A percentile compares a stretch with the other conserved stretches of the same genome.
Conservation (phyloP, 805 yeast species). For the Clavispora asparagi region DNA sequence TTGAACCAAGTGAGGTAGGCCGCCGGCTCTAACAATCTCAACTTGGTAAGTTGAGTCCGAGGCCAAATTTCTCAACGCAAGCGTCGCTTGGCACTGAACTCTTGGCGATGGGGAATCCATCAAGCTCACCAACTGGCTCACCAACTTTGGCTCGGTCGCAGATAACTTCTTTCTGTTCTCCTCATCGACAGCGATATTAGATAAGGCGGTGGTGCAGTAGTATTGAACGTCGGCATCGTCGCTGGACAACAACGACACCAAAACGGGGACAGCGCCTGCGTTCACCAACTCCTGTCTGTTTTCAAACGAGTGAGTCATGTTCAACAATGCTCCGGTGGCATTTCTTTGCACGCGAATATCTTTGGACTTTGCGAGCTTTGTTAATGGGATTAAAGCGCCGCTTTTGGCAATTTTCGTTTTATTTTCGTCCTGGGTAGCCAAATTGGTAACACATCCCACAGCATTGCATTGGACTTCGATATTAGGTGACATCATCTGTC, state of each 20-base stretch:
- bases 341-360: conserved; percentile 96
- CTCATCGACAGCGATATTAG: conserved; percentile 96
- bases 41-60: conserved; percentile 94
- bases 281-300: conserved; percentile 94
- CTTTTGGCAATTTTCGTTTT: conserved; percentile 93
- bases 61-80: conserved; percentile 92
- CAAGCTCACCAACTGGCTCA: conserved; percentile 76
- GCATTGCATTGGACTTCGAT: conserved; percentile 99
- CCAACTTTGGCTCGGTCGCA: conserved; percentile 88
- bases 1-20: conserved; percentile 88
- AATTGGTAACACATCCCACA: conserved; percentile 95
- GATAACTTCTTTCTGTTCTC: conserved; percentile 81
- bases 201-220: conserved; percentile 94
- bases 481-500: conserved; percentile 96
- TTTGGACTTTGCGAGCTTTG: conserved; percentile 88
- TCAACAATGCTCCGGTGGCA: conserved; percentile 95
- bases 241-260: conserved; percentile 79
- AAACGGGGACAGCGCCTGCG: conserved; percentile 97
- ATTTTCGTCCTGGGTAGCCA: conserved; percentile 97
- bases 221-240: conserved; percentile 96
- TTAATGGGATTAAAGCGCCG: conserved; percentile 92
- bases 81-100: conserved; percentile 97
- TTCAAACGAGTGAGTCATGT: conserved; percentile 97
- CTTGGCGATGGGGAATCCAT: conserved; percentile 94
- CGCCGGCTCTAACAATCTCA: conserved; percentile 93